Evolutionary conservation across 140 eudicot species (phyloP).

Genomic region (Erigeron philadelphicus): DNA sequence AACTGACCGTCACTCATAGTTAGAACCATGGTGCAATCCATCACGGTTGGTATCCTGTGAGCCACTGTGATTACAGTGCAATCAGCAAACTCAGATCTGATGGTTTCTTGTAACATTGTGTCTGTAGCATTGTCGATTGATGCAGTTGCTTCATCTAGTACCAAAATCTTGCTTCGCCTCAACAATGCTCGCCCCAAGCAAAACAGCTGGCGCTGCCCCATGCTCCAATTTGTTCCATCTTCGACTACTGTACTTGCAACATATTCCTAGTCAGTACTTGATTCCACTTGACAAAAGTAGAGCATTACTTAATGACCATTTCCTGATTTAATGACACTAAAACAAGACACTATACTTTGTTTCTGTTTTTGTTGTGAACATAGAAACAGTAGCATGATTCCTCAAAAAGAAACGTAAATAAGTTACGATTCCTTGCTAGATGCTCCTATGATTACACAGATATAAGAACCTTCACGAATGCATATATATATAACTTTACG

Average conservation of each 20-base stretch:
- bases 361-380: neutral
- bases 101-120: conserved; percentile 73
- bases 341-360: neutral
- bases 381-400: neutral
- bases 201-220: conserved; percentile 92
- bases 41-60: conserved; percentile 91
- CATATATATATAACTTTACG: too few species aligned
- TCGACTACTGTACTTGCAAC: conserved; percentile 57
- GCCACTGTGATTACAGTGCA: conserved; percentile 93
- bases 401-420: neutral
- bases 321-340: neutral
- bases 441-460: too few species aligned
- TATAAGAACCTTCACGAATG: too few species aligned
- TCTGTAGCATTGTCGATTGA: conserved; percentile 94
- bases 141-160: conserved; percentile 97
- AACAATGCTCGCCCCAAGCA: conserved; percentile 89
- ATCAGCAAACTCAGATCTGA: conserved; percentile 76
- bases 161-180: conserved; percentile 81
- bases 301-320: neutral
- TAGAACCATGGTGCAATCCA: conserved; percentile 90
- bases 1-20: conserved; percentile 86
- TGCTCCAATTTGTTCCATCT: conserved; percentile 95
- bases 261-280: too few species aligned
- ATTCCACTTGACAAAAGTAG: neutral
- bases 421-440: neutral